A percentile compares a stretch with the other conserved stretches of the same genome.
Conservation (phyloP, 306 rosid genomes). For the Prunus fruticosa region DNA sequence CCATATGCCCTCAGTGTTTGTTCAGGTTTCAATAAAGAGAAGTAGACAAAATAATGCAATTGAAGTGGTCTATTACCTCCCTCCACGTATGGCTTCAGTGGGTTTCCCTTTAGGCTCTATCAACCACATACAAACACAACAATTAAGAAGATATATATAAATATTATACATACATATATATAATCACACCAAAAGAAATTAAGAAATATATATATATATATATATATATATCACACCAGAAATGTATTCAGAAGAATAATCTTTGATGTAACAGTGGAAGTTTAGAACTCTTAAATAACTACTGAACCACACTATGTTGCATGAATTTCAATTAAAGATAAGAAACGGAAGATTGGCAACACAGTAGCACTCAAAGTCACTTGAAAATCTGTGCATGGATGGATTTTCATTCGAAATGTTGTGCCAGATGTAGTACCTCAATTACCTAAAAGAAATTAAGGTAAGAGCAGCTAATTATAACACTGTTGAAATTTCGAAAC, state of each 20-base stretch:
- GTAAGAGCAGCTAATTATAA: background rate
- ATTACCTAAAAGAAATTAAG: background rate
- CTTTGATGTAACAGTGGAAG: background rate
- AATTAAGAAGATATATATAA: background rate
- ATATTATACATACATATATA: background rate
- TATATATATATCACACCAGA: too few species aligned
- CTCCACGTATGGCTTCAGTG: slow-evolving; percentile 97
- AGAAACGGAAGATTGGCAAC: background rate
- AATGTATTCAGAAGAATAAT: background rate
- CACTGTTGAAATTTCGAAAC: background rate
- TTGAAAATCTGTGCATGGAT: background rate
- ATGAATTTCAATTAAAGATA: background rate
- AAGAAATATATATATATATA: background rate
- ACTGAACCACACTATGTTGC: background rate
- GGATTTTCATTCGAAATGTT: background rate
- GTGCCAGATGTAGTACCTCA: background rate
- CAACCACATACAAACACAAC: slow-evolving; percentile 18
- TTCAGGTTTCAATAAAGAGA: slow-evolving; percentile 28
- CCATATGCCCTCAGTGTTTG: slow-evolving; percentile 13
- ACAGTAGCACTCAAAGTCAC: background rate
- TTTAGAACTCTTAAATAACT: background rate
- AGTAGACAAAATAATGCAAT: slow-evolving; percentile 14
- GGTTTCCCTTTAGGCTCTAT: slow-evolving; percentile 85
- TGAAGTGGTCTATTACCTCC: slow-evolving; percentile 60
- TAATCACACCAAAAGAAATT: too few species aligned